A percentile compares a stretch with the other conserved stretches of the same genome.
Evolutionary conservation across 176 grass and related monocot species (phyloP).

Genomic region (Chloris gayana): DNA sequence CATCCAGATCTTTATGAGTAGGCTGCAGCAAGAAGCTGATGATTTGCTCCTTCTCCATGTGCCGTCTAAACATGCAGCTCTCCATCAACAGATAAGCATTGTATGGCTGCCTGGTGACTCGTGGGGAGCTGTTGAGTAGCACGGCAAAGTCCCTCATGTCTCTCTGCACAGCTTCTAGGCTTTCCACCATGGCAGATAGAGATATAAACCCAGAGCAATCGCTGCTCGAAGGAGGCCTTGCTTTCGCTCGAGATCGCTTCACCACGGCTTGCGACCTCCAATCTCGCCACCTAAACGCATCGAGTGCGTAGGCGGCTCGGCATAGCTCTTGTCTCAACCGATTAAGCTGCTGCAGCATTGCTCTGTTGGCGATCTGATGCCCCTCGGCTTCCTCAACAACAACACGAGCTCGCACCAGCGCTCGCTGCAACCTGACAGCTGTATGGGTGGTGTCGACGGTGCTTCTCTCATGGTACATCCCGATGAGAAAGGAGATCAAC

Average conservation of each 20-base stretch:
- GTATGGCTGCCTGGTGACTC: background rate
- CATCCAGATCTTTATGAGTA: background rate
- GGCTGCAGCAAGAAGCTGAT: conserved; percentile 15
- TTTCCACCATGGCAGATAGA: background rate
- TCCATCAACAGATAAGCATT: conserved; percentile 26
- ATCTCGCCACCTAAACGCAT: background rate
- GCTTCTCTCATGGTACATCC: too few species aligned
- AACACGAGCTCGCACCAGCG: too few species aligned
- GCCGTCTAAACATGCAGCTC: conserved; percentile 30
- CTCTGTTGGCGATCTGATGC: too few species aligned
- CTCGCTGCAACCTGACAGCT: background rate
- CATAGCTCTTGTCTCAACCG: too few species aligned
- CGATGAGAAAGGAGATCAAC: too few species aligned
- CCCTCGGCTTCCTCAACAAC: too few species aligned
- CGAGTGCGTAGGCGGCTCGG: too few species aligned
- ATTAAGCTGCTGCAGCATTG: too few species aligned
- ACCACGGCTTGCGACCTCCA: too few species aligned
- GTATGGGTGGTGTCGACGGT: too few species aligned
- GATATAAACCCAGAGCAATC: background rate
- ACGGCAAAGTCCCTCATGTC: conserved; percentile 20
- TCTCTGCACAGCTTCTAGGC: background rate
- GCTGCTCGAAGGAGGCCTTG: background rate
- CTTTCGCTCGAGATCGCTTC: background rate
- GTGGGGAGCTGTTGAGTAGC: background rate
- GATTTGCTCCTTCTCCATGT: conserved; percentile 16